Base-by-base conservation (phyloP, 1,284 basidiomycete species). In the Ustilago curta region DNA sequence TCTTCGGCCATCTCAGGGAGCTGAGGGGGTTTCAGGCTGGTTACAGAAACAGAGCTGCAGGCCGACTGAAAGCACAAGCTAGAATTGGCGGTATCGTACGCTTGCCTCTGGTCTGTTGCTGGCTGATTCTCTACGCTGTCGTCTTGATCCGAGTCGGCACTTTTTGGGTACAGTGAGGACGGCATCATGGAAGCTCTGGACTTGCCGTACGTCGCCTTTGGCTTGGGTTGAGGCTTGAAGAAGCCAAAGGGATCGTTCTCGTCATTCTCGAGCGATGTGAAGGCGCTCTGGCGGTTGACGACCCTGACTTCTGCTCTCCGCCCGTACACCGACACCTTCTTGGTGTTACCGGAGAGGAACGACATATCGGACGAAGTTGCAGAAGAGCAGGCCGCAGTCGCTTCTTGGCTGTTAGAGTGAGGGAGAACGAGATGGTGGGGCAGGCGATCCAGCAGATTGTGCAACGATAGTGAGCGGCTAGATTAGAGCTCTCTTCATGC, bases 261-360 rank as follows among this genome's bases (percentile, higher is more conserved):
- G 40, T 74, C 71, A 14, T 54, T 52, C 2, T 59, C 53, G 27
- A 74, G 45, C 5, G 48, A 49, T 16, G 40, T 59, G 31, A 70
- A 75, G 39, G 67, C 32, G 59, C 37, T 63, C 7, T 65, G 57
- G 16, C 66, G 63, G 23, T 68, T 67, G 47, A 75, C 59, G 39
- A 75, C 52, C 25, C 67, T 45, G 21, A 63, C 37, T 32, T 62
- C 59, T 7, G 67, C 50, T 23, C 67, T 75, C 32, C 60, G 58
- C 12, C 72, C 72, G 45, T 75, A 75, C n/a, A 75, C 72, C 21
- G 67, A 75, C 44, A 75, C 72, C 59, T 63, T 70, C n/a, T 75
- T 75, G 39, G 72, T 66, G 55, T 47, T 44, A 49, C 59, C 59
- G 4, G 67, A 70, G 14, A 67, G 72, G 32, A 35, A 53, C 48